Evolutionary conservation across 148 eudicot species (phyloP), one percentile per base, ranked within the genome.

Genomic region (Fagopyrum esculentum): DNA sequence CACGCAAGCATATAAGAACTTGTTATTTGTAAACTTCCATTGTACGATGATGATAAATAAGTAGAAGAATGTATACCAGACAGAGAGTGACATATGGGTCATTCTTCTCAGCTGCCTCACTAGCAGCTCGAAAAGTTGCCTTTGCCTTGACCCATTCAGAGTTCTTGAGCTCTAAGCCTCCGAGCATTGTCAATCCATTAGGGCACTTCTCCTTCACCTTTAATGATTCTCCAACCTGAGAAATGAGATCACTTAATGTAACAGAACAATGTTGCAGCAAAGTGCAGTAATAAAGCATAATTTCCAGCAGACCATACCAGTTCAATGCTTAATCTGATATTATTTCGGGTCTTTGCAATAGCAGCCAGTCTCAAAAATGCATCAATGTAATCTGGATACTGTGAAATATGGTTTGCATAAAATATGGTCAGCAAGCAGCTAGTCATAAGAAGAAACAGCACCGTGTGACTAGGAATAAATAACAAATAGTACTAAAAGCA

Each of bases 91-190:
- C 92, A 84, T 92, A 95, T 78, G 89, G 89, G 85, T 95, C 98
- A 81, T 92, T 86, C 78, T 84, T 86, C 56, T 85, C 85, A 74
- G 88, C 80, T 44, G 92, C 88, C 77, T 95, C 99, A 87, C 91
- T 89, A 78, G 99, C 96, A 76, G 91, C 90, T 68, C 89, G 94
- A 75, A 92, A 95, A 50, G 99, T 92, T 77, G 90, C 99, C 85
- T 95, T 95, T 77, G 99, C 99, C 86, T 89, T 92, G 71, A 95
- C 97, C 99, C 99, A 95, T 71, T 95, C 99, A 86, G 92, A 97
- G 74, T 95, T 95, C 85, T 95, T 95, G 66, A 95, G 89, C 82
- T 95, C 99, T 86, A 95, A 82, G 79, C 90, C 90, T 69, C 99
- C 99, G 35, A 92, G 93, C 91, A 95, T 87, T 59, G 91, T 73